A percentile compares a stretch with the other conserved stretches of the same genome.
Conservation (phyloP, 441 rosid species). For the Biscutella laevigata region DNA sequence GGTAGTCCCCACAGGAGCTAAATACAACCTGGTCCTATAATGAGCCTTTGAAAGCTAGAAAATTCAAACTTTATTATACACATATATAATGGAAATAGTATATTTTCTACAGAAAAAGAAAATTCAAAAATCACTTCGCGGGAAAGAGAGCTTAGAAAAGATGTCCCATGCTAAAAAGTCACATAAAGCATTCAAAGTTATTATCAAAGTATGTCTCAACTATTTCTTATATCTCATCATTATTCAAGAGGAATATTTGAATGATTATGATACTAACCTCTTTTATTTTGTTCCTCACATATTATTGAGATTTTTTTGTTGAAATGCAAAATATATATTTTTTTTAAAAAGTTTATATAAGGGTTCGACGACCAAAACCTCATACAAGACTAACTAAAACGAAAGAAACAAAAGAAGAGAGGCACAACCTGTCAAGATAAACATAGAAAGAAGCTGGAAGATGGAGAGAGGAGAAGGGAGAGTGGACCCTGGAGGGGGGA, state of each 20-base stretch:
- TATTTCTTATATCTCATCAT: not conserved
- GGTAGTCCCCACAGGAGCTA: not conserved
- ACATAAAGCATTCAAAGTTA: slow-evolving; percentile 5
- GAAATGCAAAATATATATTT: too few species aligned
- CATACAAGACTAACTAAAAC: too few species aligned
- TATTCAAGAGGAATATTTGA: not conserved
- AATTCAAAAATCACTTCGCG: not conserved
- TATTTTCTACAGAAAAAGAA: not conserved
- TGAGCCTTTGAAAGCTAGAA: not conserved
- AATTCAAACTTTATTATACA: not conserved
- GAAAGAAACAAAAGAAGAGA: too few species aligned
- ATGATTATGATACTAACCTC: too few species aligned
- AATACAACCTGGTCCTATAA: not conserved
- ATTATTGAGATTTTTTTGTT: too few species aligned
- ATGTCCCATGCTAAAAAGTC: not conserved
- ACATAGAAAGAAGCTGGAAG: too few species aligned
- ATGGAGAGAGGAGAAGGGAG: too few species aligned
- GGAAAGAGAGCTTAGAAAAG: not conserved
- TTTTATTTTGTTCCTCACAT: too few species aligned
- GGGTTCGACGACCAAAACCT: too few species aligned
- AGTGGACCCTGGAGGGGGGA: too few species aligned
- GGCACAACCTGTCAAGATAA: too few species aligned
- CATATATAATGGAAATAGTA: not conserved
- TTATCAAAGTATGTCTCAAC: not conserved
- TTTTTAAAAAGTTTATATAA: too few species aligned